Conservation (phyloP, 495 filamentous ascomycete species). For the Pseudomonodictys pantanalensis region DNA sequence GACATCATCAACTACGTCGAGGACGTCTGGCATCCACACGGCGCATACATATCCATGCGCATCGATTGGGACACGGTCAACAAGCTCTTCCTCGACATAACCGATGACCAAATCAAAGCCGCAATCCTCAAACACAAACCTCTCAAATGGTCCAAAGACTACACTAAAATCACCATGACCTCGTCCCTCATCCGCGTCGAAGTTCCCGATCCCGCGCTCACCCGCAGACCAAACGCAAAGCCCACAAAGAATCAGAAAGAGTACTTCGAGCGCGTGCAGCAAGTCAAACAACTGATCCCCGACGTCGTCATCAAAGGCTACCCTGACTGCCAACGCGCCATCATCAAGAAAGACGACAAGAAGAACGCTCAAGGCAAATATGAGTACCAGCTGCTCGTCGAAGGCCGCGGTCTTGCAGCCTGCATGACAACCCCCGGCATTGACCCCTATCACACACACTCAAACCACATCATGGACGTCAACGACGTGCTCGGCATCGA, state of each 20-base stretch:
- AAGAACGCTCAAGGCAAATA: conserved; percentile 53
- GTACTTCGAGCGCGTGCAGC: conserved; percentile 75
- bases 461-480: conserved; percentile 90
- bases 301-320: conserved; percentile 80
- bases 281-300: conserved; percentile 77
- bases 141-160: conserved; percentile 58
- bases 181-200: conserved; percentile 53
- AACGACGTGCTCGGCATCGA: conserved; percentile 94
- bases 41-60: conserved; percentile 67
- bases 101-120: conserved; percentile 61
- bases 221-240: conserved; percentile 31
- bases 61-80: conserved; percentile 75
- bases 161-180: conserved; percentile 48
- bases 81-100: conserved; percentile 74
- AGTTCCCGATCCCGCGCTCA: conserved; percentile 33
- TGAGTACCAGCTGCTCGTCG: conserved; percentile 64
- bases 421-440: conserved; percentile 94
- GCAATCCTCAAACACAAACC: conserved; percentile 77
- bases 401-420: conserved; percentile 83
- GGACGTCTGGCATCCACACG: conserved; percentile 74
- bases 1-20: conserved; percentile 76
- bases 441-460: conserved; percentile 64
- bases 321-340: conserved; percentile 77
- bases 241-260: conserved; percentile 56
- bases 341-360: conserved; percentile 74